Base-by-base conservation (phyloP, 148 eudicot genomes). In the Beta vulgaris region DNA sequence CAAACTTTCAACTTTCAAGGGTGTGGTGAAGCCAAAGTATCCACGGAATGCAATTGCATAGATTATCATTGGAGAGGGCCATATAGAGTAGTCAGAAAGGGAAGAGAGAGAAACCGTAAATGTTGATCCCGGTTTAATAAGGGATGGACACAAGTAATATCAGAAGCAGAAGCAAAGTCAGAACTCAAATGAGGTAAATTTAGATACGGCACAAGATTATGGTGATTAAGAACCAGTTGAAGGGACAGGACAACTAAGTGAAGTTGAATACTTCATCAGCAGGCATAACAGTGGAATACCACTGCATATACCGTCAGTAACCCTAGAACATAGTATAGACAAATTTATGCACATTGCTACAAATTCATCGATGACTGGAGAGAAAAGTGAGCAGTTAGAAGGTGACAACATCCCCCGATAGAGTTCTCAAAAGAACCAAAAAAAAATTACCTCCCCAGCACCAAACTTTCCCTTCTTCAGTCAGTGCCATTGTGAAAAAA, bases 391-490 rank as follows among this genome's bases (percentile, higher is more conserved):
- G 9, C 21, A 36, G 51, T 40, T 36, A 77, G 55, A 70, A 26
- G 21, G 10, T 46, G 25, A 32, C 53, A 58, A 58, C 29, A 72
- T 10, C 16, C 16, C 42, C 14, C 23, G 15, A 71, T 36, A 43
- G 26, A 31, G 35, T 34, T 74, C 32, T 65, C 39, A 60, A 43
- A 42, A 64, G 66, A 23, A 51, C 4, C 61, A 19, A 7, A 48
- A 4, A 8, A 69, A 49, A 1, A 2, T 75, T 87, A 94, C 98
- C 98, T 78, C 98, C 98, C 98, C 97, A 94, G 78, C 80, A 83
- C 96, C 97, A 94, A 71, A 92, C 82, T 39, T 91, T 90, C 44
- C 98, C 96, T 72, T 88, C 93, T 35, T 91, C 83, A 2, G 98
- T 87, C 72, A 94, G 71, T 55, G 90, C 96, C 90, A 89, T 86